phyloP scores from a whole-genome alignment of 2,329 filamentous ascomycete genomes.

The Calycina marina region DNA sequence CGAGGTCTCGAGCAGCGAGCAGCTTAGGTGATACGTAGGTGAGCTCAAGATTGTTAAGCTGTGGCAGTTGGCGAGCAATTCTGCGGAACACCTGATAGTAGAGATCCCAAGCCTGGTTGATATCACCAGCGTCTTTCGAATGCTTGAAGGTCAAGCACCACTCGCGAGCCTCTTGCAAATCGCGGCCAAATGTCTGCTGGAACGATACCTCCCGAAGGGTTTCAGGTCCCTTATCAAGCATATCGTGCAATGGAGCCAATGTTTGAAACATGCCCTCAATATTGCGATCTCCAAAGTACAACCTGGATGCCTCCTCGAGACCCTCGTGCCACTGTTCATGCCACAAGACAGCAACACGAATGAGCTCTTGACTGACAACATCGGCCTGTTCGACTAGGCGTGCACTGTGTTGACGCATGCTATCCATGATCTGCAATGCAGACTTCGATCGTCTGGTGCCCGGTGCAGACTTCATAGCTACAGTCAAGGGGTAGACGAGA shows the following conservation, averaged over 20 bases:
- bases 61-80: slow-evolving; percentile 83
- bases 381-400: slow-evolving; percentile 90
- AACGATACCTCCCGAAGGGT: slow-evolving; percentile 95
- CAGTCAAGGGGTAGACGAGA: slow-evolving; percentile 89
- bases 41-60: slow-evolving; percentile 82
- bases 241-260: slow-evolving; percentile 77
- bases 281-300: slow-evolving; percentile 97
- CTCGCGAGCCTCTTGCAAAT: slow-evolving; percentile 85
- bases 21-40: slow-evolving; percentile 95
- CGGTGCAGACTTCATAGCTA: slow-evolving; percentile 88
- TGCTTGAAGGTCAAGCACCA: slow-evolving; percentile 89
- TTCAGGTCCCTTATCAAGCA: slow-evolving; percentile 81
- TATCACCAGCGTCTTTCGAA: slow-evolving; percentile 80
- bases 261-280: slow-evolving; percentile 95
- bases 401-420: slow-evolving; percentile 88
- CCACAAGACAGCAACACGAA: slow-evolving; percentile 93
- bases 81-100: slow-evolving; percentile 98
- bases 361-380: slow-evolving; percentile 87
- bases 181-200: slow-evolving; percentile 89
- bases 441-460: slow-evolving; percentile 73
- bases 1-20: slow-evolving; percentile 69
- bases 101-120: slow-evolving; percentile 97
- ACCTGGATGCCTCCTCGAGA: slow-evolving; percentile 83
- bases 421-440: slow-evolving; percentile 90
- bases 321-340: slow-evolving; percentile 99